Evolutionary conservation across 208 protist species (phyloP).

Genomic region (Trypanosoma platydactyli): DNA sequence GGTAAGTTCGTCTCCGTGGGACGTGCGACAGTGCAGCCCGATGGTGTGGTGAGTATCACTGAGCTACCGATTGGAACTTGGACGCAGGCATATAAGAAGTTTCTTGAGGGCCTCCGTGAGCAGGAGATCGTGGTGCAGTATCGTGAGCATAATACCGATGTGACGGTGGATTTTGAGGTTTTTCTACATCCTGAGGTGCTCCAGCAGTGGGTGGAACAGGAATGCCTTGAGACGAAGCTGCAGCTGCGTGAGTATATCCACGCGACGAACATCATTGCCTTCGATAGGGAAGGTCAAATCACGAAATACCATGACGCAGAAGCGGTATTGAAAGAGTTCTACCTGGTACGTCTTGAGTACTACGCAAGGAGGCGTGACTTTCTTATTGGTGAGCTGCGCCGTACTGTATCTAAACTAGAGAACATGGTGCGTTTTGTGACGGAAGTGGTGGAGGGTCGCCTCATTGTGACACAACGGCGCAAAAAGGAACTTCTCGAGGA

Average conservation of each 20-base stretch:
- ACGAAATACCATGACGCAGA: constrained; percentile 93
- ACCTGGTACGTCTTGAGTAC: constrained; percentile 92
- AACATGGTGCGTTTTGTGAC: constrained; percentile 99
- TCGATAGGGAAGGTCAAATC: constrained; percentile 95
- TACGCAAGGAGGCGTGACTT: constrained; percentile 97
- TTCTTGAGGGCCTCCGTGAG: constrained; percentile 92
- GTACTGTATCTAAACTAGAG: constrained; percentile 89
- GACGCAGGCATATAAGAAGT: constrained; percentile 96
- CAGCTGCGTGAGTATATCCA: constrained; percentile 90
- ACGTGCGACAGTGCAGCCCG: constrained; percentile 60
- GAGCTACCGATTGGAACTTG: constrained; percentile 97
- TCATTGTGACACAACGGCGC: constrained; percentile 93
- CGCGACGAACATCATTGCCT: constrained; percentile 98
- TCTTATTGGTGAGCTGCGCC: constrained; percentile 85
- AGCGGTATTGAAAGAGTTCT: constrained; percentile 98
- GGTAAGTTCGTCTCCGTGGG: constrained; percentile 84
- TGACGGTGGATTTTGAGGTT: constrained; percentile 95
- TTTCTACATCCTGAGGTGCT: constrained; percentile 89
- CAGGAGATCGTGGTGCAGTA: constrained; percentile 93
- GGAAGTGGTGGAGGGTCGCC: constrained; percentile 93
- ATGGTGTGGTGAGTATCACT: constrained; percentile 92
- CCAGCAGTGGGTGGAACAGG: constrained; percentile 70
- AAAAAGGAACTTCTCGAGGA: constrained; percentile 94
- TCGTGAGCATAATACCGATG: constrained; percentile 97
- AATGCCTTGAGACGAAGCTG: constrained; percentile 90